phyloP scores from a whole-genome alignment of 805 yeast genomes.

The Yamadazyma philogaea region DNA sequence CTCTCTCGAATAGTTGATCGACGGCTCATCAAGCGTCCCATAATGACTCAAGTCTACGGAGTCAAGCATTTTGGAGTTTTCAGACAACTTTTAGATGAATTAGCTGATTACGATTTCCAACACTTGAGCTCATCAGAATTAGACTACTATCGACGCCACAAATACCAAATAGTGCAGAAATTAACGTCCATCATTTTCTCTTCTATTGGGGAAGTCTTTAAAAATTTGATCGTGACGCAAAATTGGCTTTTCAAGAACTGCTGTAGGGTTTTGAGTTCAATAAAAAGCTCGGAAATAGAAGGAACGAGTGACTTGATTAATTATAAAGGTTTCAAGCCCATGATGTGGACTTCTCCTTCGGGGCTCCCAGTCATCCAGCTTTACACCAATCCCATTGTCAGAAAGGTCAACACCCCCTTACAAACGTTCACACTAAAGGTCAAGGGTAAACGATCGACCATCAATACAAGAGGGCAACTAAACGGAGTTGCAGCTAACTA shows the following conservation, averaged over 20 bases:
- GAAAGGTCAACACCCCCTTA: slow-evolving; percentile 19
- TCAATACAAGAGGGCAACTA: slow-evolving; percentile 23
- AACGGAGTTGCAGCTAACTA: slow-evolving; percentile 44
- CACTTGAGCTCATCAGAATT: slow-evolving; percentile 1
- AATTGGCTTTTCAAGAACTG: slow-evolving; percentile 34
- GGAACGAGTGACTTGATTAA: slow-evolving; percentile 18
- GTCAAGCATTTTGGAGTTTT: slow-evolving; percentile 39
- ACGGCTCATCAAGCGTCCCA: slow-evolving; percentile 39
- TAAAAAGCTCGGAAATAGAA: slow-evolving; percentile 2
- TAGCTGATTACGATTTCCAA: slow-evolving; percentile 7
- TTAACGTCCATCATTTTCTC: slow-evolving; percentile 21
- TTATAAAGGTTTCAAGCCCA: slow-evolving; percentile 25
- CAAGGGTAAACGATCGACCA: not conserved
- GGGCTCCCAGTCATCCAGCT: slow-evolving; percentile 43
- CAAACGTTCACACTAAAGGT: slow-evolving; percentile 15
- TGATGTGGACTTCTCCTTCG: slow-evolving; percentile 41
- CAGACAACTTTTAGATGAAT: slow-evolving; percentile 25
- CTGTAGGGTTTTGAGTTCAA: slow-evolving; percentile 26
- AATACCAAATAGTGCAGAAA: slow-evolving; percentile 12
- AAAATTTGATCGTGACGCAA: slow-evolving; percentile 32
- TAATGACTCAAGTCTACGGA: slow-evolving; percentile 47
- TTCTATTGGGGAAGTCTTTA: slow-evolving; percentile 30
- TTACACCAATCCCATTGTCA: slow-evolving; percentile 20
- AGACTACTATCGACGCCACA: slow-evolving; percentile 1
- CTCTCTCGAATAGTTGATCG: slow-evolving; percentile 21